These are phyloP conservation scores for Seiridium cupressi DNA, from an alignment of 2,329 filamentous ascomycete genomes.

Conservation along the genomic window DNA sequence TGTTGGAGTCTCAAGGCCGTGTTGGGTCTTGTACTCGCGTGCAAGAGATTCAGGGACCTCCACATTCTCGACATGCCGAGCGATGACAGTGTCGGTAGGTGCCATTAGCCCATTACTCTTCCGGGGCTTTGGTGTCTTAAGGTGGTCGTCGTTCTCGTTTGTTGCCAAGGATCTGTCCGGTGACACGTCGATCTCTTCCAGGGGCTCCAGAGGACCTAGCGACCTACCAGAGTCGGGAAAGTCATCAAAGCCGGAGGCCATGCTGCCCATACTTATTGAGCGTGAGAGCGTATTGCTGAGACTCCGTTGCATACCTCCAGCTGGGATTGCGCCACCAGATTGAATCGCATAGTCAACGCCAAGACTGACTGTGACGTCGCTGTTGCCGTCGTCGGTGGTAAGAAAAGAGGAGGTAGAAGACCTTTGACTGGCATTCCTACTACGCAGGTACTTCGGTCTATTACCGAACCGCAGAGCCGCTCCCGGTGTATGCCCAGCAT, in stretches of 20 bases:
- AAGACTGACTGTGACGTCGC: slow-evolving; percentile 67
- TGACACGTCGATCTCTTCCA: slow-evolving; percentile 44
- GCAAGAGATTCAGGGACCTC: slow-evolving; percentile 87
- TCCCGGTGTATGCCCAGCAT: slow-evolving; percentile 47
- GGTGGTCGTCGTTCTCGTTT: slow-evolving; percentile 40
- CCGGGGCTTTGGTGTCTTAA: slow-evolving; percentile 70
- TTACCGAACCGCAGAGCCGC: slow-evolving; percentile 43
- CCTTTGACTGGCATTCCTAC: slow-evolving; percentile 54
- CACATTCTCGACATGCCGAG: slow-evolving; percentile 84
- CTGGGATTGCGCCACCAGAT: slow-evolving; percentile 72
- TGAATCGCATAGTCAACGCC: slow-evolving; percentile 79
- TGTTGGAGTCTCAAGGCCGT: slow-evolving; percentile 58
- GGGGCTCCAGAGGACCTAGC: slow-evolving; percentile 45
- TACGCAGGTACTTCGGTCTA: slow-evolving; percentile 57
- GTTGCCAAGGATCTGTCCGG: slow-evolving; percentile 27
- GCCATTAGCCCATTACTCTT: slow-evolving; percentile 52
- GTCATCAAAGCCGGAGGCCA: slow-evolving; percentile 73
- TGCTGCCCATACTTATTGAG: slow-evolving; percentile 84
- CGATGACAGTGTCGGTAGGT: slow-evolving; percentile 84
- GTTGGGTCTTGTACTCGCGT: slow-evolving; percentile 78
- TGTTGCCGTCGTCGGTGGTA: slow-evolving; percentile 64
- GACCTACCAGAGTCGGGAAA: slow-evolving; percentile 40
- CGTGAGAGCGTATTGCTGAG: slow-evolving; percentile 62
- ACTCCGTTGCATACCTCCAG: slow-evolving; percentile 46
- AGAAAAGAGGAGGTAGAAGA: slow-evolving; percentile 60